Percentiles rank a stretch among this genome's conserved stretches.
Conservation (phyloP, 805 yeast species). For the Monosporozyma aerobia region DNA sequence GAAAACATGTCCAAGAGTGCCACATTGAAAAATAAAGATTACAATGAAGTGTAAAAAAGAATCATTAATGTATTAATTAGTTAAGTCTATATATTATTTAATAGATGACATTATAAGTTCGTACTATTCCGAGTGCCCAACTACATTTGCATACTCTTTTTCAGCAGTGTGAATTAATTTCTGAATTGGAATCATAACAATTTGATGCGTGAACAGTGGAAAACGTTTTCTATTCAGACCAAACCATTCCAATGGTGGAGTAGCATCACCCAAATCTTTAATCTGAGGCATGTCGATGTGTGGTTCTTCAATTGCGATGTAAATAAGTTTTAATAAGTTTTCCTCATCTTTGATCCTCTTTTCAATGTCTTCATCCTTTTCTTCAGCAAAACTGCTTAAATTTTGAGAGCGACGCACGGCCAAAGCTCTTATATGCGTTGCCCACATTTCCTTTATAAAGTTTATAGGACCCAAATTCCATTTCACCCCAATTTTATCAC, state of each 20-base stretch:
- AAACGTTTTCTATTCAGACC: conserved; percentile 82
- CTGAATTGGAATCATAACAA: conserved; percentile 64
- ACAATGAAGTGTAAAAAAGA: not conserved
- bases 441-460: conserved; percentile 87
- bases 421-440: conserved; percentile 69
- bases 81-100: not conserved
- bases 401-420: conserved; percentile 45
- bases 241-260: conserved; percentile 98
- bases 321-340: conserved; percentile 34
- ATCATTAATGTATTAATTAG: not conserved
- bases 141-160: conserved; percentile 34
- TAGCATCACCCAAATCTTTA: conserved; percentile 88
- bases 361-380: conserved; percentile 28
- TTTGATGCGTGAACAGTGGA: conserved; percentile 81
- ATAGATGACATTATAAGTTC: not conserved
- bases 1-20: conserved; percentile 84
- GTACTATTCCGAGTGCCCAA: conserved; percentile 30
- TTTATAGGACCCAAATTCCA: conserved; percentile 93
- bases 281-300: conserved; percentile 82
- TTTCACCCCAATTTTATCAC: conserved; percentile 80
- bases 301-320: conserved; percentile 60
- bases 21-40: conserved; percentile 58
- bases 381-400: conserved; percentile 13
- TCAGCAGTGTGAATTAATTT: conserved; percentile 61
- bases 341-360: conserved; percentile 38